Evolutionary conservation across 768 basidiomycete species (phyloP).

Genomic region (Phlebiopsis gigantea): DNA sequence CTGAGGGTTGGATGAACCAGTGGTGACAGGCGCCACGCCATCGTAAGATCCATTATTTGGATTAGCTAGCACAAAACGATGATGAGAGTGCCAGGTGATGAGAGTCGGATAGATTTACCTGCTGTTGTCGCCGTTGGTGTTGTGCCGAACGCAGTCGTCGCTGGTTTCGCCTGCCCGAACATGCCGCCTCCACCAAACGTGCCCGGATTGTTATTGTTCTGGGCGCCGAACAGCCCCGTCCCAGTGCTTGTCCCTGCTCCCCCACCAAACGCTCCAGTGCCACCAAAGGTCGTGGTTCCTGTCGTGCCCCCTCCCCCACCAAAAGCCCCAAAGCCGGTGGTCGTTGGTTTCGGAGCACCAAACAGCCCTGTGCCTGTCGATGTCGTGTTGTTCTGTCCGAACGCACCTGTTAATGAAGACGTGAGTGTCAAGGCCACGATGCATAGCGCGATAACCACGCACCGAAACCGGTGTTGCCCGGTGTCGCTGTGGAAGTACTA

Average conservation of each 20-base stretch:
- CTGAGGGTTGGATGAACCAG: constrained; percentile 63
- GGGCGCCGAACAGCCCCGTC: constrained; percentile 28
- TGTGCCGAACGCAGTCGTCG: constrained; percentile 41
- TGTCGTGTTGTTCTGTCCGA: constrained; percentile 34
- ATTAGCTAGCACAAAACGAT: background rate
- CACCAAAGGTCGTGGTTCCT: constrained; percentile 43
- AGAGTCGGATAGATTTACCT: constrained; percentile 32
- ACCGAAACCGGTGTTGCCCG: constrained; percentile 32
- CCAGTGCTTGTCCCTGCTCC: constrained; percentile 27
- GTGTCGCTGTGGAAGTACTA: constrained; percentile 26
- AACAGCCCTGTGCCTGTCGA: constrained; percentile 44
- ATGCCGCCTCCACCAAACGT: constrained; percentile 38
- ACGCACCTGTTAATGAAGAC: constrained; percentile 28
- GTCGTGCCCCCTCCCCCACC: constrained; percentile 44
- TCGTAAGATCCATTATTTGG: constrained; percentile 30
- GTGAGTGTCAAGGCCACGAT: constrained; percentile 4
- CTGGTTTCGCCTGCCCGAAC: constrained; percentile 50
- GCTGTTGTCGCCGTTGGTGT: constrained; percentile 31
- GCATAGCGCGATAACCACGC: constrained; percentile 11
- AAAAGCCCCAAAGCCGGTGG: constrained; percentile 75
- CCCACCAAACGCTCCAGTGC: constrained; percentile 38
- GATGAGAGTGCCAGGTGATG: constrained; percentile 30
- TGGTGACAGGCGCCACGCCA: constrained; percentile 50
- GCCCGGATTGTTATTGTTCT: constrained; percentile 21
- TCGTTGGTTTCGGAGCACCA: constrained; percentile 56